Evolutionary conservation across 177 flowering plant genomes (phyloP).

Genomic region (Telopea speciosissima): DNA sequence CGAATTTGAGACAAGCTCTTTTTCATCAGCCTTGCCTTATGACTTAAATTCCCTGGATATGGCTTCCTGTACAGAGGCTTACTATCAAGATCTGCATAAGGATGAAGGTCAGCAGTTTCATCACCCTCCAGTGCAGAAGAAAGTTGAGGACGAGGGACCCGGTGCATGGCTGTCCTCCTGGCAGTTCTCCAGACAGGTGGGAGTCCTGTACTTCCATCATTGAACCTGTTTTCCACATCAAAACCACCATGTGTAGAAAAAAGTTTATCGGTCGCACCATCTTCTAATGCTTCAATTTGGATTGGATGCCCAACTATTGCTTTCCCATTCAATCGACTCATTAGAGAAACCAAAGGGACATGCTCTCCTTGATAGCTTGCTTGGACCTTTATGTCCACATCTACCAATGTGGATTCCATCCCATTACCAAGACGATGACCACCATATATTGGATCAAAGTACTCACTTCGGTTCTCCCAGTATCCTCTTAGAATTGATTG

Average conservation of each 20-base stretch:
- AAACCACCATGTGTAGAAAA: conserved; percentile 29
- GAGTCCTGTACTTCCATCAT: conserved; percentile 38
- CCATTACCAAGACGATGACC: conserved; percentile 29
- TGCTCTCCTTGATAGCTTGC: conserved; percentile 59
- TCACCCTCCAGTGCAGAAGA: conserved; percentile 39
- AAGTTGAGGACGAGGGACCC: conserved; percentile 64
- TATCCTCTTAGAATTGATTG: conserved; percentile 30
- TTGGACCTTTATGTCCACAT: conserved; percentile 82
- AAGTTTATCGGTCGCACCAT: conserved; percentile 48
- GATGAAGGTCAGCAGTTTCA: conserved; percentile 28
- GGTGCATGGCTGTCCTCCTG: conserved; percentile 68
- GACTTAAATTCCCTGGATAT: conserved; percentile 18
- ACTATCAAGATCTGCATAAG: conserved; percentile 31
- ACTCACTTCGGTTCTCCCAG: conserved; percentile 34
- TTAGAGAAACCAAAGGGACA: conserved; percentile 80
- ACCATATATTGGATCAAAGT: conserved; percentile 27
- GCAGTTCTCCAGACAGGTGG: conserved; percentile 84
- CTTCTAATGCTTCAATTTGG: conserved; percentile 66
- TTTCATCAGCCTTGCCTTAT: conserved; percentile 21
- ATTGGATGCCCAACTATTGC: conserved; percentile 92
- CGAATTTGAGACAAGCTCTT: conserved; percentile 22
- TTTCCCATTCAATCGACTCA: conserved; percentile 82
- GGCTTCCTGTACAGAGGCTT: conserved; percentile 27
- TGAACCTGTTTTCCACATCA: conserved; percentile 22
- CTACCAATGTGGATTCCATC: conserved; percentile 39